Evolutionary conservation across 139 green algal genomes (phyloP), one percentile per base, ranked within the genome.

Genomic region (Chlamydomonas asymmetrica): DNA sequence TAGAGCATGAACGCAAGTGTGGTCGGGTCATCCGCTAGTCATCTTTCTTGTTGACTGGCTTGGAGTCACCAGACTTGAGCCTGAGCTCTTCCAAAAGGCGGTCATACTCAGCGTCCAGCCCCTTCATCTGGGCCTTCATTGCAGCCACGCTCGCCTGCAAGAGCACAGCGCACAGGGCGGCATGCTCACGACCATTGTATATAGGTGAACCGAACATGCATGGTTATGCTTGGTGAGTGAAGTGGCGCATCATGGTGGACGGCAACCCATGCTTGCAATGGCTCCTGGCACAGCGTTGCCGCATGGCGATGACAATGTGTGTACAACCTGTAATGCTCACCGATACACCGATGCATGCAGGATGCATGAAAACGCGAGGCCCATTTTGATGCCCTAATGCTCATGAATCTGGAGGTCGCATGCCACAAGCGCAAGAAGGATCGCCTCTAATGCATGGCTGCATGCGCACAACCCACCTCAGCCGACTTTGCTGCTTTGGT

Each of bases 51-150:
- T 43, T 69, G 10, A 43, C 23, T 9, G 13, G 18, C 18, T 69
- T 16, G 34, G n/a, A 52, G 31, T 8, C 13, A 35, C 32, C 18
- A 40, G 27, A 25, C 63, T 41, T 52, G 37, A 66, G 16, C 38
- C 57, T 61, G 61, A 78, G 77, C 76, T 82, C 76, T 29, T 77
- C 68, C 68, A 82, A 63, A 38, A 82, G 49, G 2, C 62, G 67
- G 48, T 82, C 76, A 40, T 72, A 82, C 62, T 82, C 64, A 38
- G 71, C 66, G 59, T 81, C 75, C 59, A 81, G 62, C 41, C 75
- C 75, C 73, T 80, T 80, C 29, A 73, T 40, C 31, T 80, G 73
- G 22, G 25, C 68, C 48, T 66, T 60, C 73, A 80, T 73, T 35
- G 73, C 73, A n/a, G n/a, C 63, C 37, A 80, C 62, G 5, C 64